Percentiles rank a stretch among this genome's conserved stretches.
Conservation (phyloP, 169 alveolate species). For the Plasmodium billcollinsi region DNA sequence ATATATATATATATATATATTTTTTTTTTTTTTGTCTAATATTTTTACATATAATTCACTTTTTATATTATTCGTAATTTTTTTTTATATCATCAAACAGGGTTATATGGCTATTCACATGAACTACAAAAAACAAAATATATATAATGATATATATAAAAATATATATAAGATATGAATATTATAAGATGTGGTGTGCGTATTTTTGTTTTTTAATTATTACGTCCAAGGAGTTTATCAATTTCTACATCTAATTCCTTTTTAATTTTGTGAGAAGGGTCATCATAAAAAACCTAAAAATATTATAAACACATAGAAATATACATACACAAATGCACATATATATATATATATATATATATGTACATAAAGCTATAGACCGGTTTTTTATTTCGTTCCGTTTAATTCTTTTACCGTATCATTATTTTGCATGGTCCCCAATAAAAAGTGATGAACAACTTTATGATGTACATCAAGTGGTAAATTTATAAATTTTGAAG, state of each 20-base stretch:
- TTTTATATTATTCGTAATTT: slow-evolving; percentile 4
- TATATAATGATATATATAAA: background rate
- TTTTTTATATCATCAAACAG: slow-evolving; percentile 37
- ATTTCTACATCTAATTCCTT: slow-evolving; percentile 14
- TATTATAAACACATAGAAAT: background rate
- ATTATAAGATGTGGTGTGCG: background rate
- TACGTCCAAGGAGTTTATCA: slow-evolving; percentile 46
- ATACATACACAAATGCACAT: background rate
- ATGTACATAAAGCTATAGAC: background rate
- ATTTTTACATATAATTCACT: background rate
- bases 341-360: background rate
- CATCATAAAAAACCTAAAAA: slow-evolving; percentile 11
- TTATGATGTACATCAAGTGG: slow-evolving; percentile 42
- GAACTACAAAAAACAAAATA: slow-evolving; percentile 15
- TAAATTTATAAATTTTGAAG: slow-evolving; percentile 26
- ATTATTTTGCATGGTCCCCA: slow-evolving; percentile 32
- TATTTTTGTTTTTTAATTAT: slow-evolving; percentile 1
- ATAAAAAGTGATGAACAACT: slow-evolving; percentile 48
- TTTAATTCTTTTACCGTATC: slow-evolving; percentile 15
- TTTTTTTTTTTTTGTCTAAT: background rate
- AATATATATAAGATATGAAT: background rate
- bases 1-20: background rate
- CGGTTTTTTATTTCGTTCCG: background rate
- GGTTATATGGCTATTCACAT: slow-evolving; percentile 20
- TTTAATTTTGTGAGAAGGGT: background rate